Evolutionary conservation across 305 asterid species (phyloP).

Genomic region (Fraxinus albicans): DNA sequence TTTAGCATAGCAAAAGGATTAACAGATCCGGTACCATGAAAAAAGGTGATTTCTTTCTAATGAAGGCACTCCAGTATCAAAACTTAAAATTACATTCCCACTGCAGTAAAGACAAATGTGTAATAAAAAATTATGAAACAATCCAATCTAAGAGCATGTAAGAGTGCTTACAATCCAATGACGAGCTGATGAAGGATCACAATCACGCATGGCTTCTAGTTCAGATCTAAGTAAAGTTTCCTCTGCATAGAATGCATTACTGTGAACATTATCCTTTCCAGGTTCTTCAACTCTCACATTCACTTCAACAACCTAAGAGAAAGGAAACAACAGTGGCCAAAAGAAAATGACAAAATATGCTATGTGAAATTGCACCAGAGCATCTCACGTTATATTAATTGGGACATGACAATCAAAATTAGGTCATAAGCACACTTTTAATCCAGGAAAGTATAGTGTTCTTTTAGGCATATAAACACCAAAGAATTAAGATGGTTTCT

Average conservation of each 20-base stretch:
- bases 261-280: conserved; percentile 81
- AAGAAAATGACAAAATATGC: background rate
- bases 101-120: background rate
- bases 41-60: background rate
- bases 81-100: background rate
- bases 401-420: background rate
- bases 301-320: conserved; percentile 83
- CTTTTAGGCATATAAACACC: background rate
- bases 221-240: conserved; percentile 86
- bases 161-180: conserved; percentile 87
- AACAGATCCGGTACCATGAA: background rate
- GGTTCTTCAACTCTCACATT: conserved; percentile 87
- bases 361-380: background rate
- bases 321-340: conserved; percentile 11
- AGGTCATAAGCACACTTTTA: background rate
- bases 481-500: background rate
- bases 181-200: conserved; percentile 86
- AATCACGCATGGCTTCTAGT: conserved; percentile 88
- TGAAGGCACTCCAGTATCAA: conserved; percentile 1
- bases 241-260: conserved; percentile 91
- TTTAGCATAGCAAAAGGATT: conserved; percentile 3
- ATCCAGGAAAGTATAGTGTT: background rate
- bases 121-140: conserved; percentile 8
- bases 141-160: background rate
- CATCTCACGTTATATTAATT: background rate